Base-by-base conservation (phyloP, 2,329 filamentous ascomycete genomes). In the Aspergillus jensenii region DNA sequence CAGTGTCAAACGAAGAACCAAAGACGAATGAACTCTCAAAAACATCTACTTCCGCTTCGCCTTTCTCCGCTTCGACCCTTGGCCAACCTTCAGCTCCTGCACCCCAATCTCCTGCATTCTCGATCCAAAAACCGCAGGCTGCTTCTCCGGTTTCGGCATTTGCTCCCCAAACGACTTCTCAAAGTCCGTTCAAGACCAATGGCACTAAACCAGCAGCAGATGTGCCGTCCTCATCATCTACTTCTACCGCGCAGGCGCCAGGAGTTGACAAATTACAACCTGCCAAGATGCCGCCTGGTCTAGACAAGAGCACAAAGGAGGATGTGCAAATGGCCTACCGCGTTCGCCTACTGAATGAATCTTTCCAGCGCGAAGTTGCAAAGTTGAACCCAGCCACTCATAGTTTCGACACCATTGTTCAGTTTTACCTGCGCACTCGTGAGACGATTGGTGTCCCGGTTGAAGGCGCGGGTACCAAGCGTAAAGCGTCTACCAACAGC, bases 391-490 rank as follows among this genome's bases (percentile, higher is more conserved):
- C 74, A 6, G 60, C 65, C 15, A 67, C 52, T 2, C 61, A 74
- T 46, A 67, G 71, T 45, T 73, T 78, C 49, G 74, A 77, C 54
- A 59, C 64, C 15, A 37, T 75, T 35, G 64, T 79, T 27, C 61
- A 71, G 5, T 72, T 72, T 52, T 79, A 78, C 59, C 62, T 75
- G 51, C 69, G 69, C 45, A 66, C 73, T 52, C 74, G 76, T 45
- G 70, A 73, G 17, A 68, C 69, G 2, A 68, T 78, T 47, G 74
- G 74, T 31, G 65, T 65, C 15, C 74, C 75, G 4, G 55, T 76
- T 49, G 71, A 66, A 5, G 55, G 43, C 1, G 58, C 59, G 21
- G 62, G 61, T 40, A 40, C 56, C 17, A 71, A 74, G 59, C 69
- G 71, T 44, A 74, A 73, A 61, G 54, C 59, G 17, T 25, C 45